phyloP scores from a whole-genome alignment of 208 protist species.

The Trypanosoma rangeli region DNA sequence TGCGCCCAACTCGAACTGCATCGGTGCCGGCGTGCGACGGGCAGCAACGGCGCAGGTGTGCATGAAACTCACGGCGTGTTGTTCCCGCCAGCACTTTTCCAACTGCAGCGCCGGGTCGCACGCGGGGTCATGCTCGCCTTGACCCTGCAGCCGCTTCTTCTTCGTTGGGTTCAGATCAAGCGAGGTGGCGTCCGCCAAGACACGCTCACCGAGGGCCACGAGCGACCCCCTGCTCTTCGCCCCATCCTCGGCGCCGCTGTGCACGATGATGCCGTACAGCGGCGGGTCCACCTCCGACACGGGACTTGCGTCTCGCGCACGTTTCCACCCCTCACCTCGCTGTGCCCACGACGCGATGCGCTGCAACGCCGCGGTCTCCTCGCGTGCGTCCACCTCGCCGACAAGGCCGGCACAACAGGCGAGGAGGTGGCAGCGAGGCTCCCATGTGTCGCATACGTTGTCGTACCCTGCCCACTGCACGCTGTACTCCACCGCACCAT shows the following conservation, averaged over 20 bases:
- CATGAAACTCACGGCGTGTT: conserved; percentile 46
- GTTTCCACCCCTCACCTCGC: not conserved
- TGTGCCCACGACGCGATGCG: conserved; percentile 39
- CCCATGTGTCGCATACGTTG: conserved; percentile 42
- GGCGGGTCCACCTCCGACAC: not conserved
- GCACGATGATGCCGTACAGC: conserved; percentile 6
- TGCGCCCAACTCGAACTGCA: conserved; percentile 23
- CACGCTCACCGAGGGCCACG: conserved; percentile 65
- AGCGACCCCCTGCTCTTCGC: conserved; percentile 22
- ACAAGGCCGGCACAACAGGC: conserved; percentile 40
- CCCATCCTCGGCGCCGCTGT: not conserved
- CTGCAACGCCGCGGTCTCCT: conserved; percentile 22
- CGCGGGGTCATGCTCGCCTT: conserved; percentile 1
- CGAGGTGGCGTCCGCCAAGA: conserved; percentile 43
- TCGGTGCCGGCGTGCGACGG: conserved; percentile 8
- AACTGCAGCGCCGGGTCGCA: conserved; percentile 39
- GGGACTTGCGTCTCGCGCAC: not conserved
- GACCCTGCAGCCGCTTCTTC: conserved; percentile 14
- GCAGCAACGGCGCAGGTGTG: conserved; percentile 34
- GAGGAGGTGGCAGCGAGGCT: conserved; percentile 48
- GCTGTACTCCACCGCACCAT: conserved; percentile 64
- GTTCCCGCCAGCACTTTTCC: conserved; percentile 50
- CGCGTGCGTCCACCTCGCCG: conserved; percentile 43
- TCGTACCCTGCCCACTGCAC: conserved; percentile 44
- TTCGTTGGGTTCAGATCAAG: conserved; percentile 28